A percentile compares a stretch with the other conserved stretches of the same genome.
Conservation (phyloP, 257 asterid species). For the Eustoma russellianum region DNA sequence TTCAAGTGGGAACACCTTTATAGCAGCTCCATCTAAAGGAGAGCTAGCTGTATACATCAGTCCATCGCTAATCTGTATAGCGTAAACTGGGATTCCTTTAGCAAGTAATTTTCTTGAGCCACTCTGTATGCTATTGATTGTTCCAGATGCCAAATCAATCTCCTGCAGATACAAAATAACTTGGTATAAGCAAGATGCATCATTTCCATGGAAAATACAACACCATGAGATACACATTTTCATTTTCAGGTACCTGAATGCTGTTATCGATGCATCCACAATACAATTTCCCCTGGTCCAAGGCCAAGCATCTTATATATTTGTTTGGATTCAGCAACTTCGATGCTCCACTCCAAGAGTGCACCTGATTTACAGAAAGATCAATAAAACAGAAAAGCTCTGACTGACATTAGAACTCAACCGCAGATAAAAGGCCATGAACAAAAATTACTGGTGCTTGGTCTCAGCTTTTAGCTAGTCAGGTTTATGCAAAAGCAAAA, state of each 20-base stretch:
- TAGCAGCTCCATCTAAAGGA: slow-evolving; percentile 54
- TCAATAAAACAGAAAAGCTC: not conserved
- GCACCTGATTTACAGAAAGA: slow-evolving; percentile 33
- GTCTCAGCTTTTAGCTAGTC: not conserved
- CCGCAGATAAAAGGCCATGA: not conserved
- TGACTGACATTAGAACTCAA: not conserved
- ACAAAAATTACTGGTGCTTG: not conserved
- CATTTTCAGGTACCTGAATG: slow-evolving; percentile 57
- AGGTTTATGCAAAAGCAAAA: too few relatives aligned
- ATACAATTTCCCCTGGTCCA: slow-evolving; percentile 57
- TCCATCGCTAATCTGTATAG: slow-evolving; percentile 61
- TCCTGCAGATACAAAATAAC: slow-evolving; percentile 27
- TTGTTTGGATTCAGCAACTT: slow-evolving; percentile 51
- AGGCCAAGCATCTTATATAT: slow-evolving; percentile 49
- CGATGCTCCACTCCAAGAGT: slow-evolving; percentile 61
- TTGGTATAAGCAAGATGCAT: not conserved
- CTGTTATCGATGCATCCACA: slow-evolving; percentile 77
- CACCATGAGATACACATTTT: not conserved
- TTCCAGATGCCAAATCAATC: slow-evolving; percentile 65
- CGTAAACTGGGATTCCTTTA: slow-evolving; percentile 49
- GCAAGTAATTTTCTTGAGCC: slow-evolving; percentile 62
- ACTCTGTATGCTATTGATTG: slow-evolving; percentile 50
- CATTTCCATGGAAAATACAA: not conserved
- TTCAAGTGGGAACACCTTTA: slow-evolving; percentile 40
- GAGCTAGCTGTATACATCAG: slow-evolving; percentile 52